phyloP scores from a whole-genome alignment of 306 rosid genomes.

The Potentilla sterilis region DNA sequence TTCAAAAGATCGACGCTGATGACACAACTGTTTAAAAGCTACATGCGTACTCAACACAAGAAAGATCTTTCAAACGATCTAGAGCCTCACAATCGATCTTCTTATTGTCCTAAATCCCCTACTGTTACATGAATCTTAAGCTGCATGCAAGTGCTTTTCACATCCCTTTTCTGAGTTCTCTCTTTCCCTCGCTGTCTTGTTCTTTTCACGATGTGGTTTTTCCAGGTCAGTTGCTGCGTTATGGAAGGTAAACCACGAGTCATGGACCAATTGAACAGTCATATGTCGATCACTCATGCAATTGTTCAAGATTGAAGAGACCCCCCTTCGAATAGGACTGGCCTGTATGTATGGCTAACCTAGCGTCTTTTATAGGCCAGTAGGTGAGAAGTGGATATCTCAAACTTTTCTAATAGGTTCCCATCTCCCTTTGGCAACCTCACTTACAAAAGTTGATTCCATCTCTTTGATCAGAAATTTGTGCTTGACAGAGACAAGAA shows the following conservation, averaged over 20 bases:
- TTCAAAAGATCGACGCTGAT: too few relatives aligned
- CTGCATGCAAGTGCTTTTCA: neutral
- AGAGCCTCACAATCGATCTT: neutral
- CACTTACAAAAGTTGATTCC: slow-evolving; percentile 22
- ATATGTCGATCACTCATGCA: neutral
- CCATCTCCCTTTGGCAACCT: slow-evolving; percentile 11
- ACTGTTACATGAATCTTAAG: neutral
- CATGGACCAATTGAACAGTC: slow-evolving; percentile 13
- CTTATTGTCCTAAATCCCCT: neutral
- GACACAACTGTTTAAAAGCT: too few relatives aligned
- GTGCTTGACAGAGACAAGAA: slow-evolving; percentile 12
- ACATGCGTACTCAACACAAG: neutral
- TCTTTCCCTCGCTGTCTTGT: neutral
- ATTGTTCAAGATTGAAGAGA: neutral
- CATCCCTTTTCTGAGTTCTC: neutral
- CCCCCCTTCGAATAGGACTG: neutral
- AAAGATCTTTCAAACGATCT: too few relatives aligned
- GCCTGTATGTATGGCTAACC: too few relatives aligned
- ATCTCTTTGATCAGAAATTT: neutral
- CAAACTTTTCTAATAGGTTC: slow-evolving; percentile 23
- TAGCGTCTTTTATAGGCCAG: too few relatives aligned
- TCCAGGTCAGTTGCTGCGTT: slow-evolving; percentile 2
- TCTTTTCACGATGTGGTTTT: neutral
- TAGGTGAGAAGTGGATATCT: neutral
- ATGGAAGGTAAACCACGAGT: slow-evolving; percentile 22